Percentiles rank a stretch among this genome's conserved stretches.
Evolutionary conservation across 1,284 basidiomycete genomes (phyloP).

Genomic region (Puccinia polysora): DNA sequence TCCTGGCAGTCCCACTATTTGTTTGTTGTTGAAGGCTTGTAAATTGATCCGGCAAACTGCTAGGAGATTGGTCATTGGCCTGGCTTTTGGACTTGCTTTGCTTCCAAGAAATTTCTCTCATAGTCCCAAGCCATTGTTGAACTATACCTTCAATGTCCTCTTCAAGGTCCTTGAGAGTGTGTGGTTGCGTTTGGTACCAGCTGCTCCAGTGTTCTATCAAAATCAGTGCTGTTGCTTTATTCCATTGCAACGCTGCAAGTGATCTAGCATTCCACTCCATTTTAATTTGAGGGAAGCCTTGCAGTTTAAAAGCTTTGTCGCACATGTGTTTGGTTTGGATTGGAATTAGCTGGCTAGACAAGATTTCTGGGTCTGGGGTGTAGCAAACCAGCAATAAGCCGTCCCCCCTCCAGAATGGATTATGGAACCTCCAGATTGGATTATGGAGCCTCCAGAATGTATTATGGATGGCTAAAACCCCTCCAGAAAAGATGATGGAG

Average conservation of each 20-base stretch:
- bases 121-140: slow-evolving; percentile 10
- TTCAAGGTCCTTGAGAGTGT: neutral
- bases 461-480: no score
- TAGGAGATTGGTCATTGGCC: neutral
- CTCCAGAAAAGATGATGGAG: no score
- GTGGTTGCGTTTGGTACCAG: slow-evolving; percentile 18
- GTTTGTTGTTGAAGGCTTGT: neutral
- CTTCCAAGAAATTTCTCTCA: neutral
- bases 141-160: slow-evolving; percentile 15
- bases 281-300: slow-evolving; percentile 10
- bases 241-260: neutral
- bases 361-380: neutral
- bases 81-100: neutral
- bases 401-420: no score
- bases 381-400: no score
- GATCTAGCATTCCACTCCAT: neutral
- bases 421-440: no score
- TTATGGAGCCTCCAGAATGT: no score
- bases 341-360: neutral
- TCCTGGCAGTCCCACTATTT: neutral
- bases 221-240: neutral
- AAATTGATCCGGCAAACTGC: neutral
- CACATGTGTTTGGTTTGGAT: slow-evolving; percentile 6
- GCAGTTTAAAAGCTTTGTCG: neutral
- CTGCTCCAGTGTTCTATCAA: slow-evolving; percentile 19